These are phyloP conservation scores for Penicillium canariense DNA, from an alignment of 495 filamentous ascomycete species.

Conservation along the genomic window DNA sequence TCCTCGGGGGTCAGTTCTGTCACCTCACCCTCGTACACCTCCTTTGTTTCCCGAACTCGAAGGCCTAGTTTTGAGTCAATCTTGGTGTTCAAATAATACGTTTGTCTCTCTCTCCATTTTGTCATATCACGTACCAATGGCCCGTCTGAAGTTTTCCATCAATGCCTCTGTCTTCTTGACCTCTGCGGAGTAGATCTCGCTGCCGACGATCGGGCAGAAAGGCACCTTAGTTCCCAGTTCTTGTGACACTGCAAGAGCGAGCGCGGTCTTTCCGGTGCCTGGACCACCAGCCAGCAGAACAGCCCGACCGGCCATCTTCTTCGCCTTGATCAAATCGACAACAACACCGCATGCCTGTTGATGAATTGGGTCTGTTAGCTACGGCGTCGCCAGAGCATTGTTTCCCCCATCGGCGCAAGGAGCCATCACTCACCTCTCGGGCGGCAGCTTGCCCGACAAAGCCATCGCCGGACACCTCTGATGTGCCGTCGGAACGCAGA, in stretches of 20 bases:
- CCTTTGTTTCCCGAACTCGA: slow-evolving; percentile 94
- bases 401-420: not conserved
- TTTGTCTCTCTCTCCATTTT: not conserved
- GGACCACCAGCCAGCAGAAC: slow-evolving; percentile 90
- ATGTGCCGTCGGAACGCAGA: slow-evolving; percentile 74
- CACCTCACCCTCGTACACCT: slow-evolving; percentile 97
- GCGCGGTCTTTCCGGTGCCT: slow-evolving; percentile 94
- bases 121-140: slow-evolving; percentile 63
- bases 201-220: slow-evolving; percentile 94
- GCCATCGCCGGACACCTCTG: slow-evolving; percentile 71
- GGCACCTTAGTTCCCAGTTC: slow-evolving; percentile 96
- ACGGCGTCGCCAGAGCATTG: not conserved
- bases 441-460: slow-evolving; percentile 89
- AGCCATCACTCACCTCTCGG: slow-evolving; percentile 62
- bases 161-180: slow-evolving; percentile 98
- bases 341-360: slow-evolving; percentile 84
- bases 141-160: slow-evolving; percentile 97
- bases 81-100: not conserved
- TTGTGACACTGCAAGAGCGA: slow-evolving; percentile 90
- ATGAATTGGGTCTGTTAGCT: slow-evolving; percentile 13
- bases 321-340: slow-evolving; percentile 88
- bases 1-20: slow-evolving; percentile 93
- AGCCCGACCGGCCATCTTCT: slow-evolving; percentile 95
- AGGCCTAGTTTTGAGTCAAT: slow-evolving; percentile 51
- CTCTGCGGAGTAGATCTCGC: slow-evolving; percentile 94